These are phyloP conservation scores for Suillus sp. DNA, from an alignment of 768 basidiomycete genomes.

Conservation along the genomic window DNA sequence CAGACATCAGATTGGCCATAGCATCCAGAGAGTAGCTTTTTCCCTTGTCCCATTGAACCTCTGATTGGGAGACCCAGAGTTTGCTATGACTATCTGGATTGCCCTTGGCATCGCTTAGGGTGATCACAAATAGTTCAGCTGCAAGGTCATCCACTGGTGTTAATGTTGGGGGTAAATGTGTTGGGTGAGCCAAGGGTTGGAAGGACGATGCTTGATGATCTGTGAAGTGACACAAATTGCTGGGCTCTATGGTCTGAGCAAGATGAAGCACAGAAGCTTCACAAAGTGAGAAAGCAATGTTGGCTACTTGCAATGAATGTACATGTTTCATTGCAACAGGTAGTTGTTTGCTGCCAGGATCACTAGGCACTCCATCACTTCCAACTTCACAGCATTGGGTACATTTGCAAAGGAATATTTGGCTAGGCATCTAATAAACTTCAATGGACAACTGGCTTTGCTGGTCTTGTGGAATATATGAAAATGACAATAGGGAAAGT, in stretches of 20 bases:
- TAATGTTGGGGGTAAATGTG: neutral
- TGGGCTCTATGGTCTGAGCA: neutral
- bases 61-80: neutral
- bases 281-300: neutral
- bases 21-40: neutral
- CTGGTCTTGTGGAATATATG: neutral
- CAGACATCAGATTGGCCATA: neutral
- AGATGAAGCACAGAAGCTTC: conserved; percentile 1
- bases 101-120: neutral
- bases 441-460: neutral
- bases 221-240: neutral
- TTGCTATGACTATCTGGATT: neutral
- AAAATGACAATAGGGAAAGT: too few species aligned
- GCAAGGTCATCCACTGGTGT: neutral
- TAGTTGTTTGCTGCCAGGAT: neutral
- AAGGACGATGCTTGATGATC: neutral
- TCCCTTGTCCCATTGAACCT: neutral
- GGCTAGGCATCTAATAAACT: neutral
- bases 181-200: neutral
- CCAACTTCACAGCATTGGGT: neutral
- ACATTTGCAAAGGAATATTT: neutral
- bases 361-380: neutral
- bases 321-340: neutral
- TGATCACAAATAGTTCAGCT: neutral
- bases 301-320: neutral